Evolutionary conservation across 768 basidiomycete genomes (phyloP), one percentile per base, ranked within the genome.

Genomic region (Termitomyces bulborhizus): DNA sequence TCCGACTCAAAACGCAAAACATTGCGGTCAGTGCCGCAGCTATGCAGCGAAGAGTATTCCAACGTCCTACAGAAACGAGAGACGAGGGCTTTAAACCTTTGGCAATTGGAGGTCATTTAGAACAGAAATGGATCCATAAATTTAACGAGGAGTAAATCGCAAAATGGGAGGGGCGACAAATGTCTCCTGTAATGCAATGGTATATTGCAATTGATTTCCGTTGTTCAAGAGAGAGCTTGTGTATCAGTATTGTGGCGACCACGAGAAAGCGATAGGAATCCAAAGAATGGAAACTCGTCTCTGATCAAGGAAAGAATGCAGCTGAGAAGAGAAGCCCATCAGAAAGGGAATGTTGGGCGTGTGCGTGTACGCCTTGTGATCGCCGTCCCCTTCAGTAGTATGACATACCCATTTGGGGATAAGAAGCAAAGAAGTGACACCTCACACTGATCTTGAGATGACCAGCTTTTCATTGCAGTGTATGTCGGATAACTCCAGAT

Each of bases 21-120:
- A 79, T 73, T 50, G 72, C 69, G 45, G 69, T 66, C 54, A 83
- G 66, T 64, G 83, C 81, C 18, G 48, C 58, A 9, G 77, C 71
- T 7, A 80, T 57, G 56, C 68, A 72, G 11, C 63, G 59, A 32
- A 72, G 62, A 4, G 69, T 73, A 5, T 68, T 60, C 71, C 76
- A 77, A 46, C 68, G 61, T 42, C 48, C 32, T 36, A 67, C 65
- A 12, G 8, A 77, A 66, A 44, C 78, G 72, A 48, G 77, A 73
- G 32, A 58, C 60, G 6, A 41, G 72, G 13, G 79, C 79, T 11
- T 2, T 21, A 21, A 21, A 21, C 21, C 21, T 21, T 21, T 21
- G 21, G 21, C 21, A 37, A n/a, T 31, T 11, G 46, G 21, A 11
- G 4, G 13, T 24, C 16, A 36, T 36, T 13, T 16, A 37, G 15